Base-by-base conservation (phyloP, 495 filamentous ascomycete species). In the Daldinia vernicosa region DNA sequence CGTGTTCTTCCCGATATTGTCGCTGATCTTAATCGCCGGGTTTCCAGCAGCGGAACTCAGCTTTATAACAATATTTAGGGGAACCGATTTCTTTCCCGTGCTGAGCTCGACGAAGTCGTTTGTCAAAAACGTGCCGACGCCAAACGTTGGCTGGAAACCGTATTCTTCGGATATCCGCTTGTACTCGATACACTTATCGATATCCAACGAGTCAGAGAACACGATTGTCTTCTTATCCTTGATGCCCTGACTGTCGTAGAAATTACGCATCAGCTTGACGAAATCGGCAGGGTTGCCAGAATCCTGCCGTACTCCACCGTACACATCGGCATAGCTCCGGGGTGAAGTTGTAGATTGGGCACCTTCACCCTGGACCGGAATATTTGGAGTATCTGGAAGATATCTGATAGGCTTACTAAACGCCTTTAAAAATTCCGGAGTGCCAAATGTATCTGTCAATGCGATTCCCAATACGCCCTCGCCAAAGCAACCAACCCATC, bases 31-130 rank as follows among this genome's bases (percentile, higher is more conserved):
- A 72, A 99, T 86, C 0, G 94, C 93, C 0, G 91, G 89, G n/a
- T 88, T 86, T 7, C 94, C 94, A 22, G 83, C 88, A 0, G 94
- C 95, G 12, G 92, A 92, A 59, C 91, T 89, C 52, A 99, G 85
- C 81, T 99, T 99, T 82, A 99, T 97, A 69, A 99, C 95, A 69
- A 99, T 99, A 71, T 99, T 99, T 17, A 99, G 85, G 0, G 95
- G 95, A n/a, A 88, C 87, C 6, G 94, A 97, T 78, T 97, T 98
- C 75, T 89, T 87, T 26, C 88, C 88, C 5, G 87, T 89, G 17
- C 84, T 87, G 40, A 82, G 79, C 68, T 91, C 87, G 7, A 76
- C 78, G 78, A 93, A 99, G 78, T 99, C 95, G 77, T 98, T 97
- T 9, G 95, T 99, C 59, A 99, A 88, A 80, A 92, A 98, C 0